Conservation (phyloP, 2,329 filamentous ascomycete species). For the Colletotrichum liaoningense region DNA sequence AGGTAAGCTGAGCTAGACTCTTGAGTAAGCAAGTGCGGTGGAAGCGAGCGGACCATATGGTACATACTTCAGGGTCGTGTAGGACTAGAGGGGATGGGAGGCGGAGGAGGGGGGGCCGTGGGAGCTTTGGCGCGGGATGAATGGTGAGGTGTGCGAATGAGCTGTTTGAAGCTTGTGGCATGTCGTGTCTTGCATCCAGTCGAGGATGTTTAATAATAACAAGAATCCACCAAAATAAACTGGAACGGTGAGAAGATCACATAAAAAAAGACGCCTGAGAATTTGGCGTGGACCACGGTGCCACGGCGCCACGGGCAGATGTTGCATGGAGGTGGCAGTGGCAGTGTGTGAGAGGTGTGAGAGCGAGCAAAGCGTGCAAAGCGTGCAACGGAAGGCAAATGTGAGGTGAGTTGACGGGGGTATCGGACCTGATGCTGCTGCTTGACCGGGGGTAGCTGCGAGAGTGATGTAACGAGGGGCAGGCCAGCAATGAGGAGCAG, state of each 20-base stretch:
- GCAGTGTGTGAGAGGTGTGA: background rate
- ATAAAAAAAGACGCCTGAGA: constrained; percentile 22
- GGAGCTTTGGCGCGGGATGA: constrained; percentile 1
- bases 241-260: constrained; percentile 27
- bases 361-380: too few species aligned
- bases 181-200: constrained; percentile 30
- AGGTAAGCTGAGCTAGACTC: background rate
- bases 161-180: constrained; percentile 30
- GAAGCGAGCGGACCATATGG: constrained; percentile 2
- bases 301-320: background rate
- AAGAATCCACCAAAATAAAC: constrained; percentile 23
- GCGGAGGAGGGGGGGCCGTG: too few species aligned
- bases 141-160: constrained; percentile 13
- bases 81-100: background rate
- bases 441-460: constrained; percentile 30
- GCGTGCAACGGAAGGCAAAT: too few species aligned
- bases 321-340: constrained; percentile 24
- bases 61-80: background rate
- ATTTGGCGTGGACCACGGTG: constrained; percentile 23
- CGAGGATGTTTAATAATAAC: constrained; percentile 19
- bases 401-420: constrained; percentile 13
- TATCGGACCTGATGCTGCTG: constrained; percentile 27
- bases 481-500: constrained; percentile 23
- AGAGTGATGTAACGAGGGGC: constrained; percentile 35
- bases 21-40: background rate